Conservation (phyloP, 2,329 filamentous ascomycete genomes). For the Arthrobotrys megalospora region DNA sequence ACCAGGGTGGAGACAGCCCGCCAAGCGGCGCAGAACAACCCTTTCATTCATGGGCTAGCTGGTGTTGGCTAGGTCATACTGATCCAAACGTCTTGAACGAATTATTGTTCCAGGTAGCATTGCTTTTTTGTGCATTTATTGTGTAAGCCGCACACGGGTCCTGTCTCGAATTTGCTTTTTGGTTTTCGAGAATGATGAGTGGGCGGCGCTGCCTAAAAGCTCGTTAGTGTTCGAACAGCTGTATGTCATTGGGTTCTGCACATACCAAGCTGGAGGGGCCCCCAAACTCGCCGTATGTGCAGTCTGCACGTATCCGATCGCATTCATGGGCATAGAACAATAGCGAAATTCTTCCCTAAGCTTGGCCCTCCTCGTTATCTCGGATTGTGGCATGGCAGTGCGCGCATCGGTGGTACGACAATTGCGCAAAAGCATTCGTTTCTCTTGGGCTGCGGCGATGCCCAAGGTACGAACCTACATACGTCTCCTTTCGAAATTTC, state of each 20-base stretch:
- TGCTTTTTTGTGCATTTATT: constrained; percentile 55
- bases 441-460: constrained; percentile 10
- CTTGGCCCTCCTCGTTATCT: constrained; percentile 19
- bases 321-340: constrained; percentile 4
- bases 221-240: constrained; percentile 1
- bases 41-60: constrained; percentile 7
- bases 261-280: constrained; percentile 40
- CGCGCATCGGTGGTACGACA: constrained; percentile 13
- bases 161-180: constrained; percentile 57
- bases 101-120: background rate
- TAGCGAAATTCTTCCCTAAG: constrained; percentile 4
- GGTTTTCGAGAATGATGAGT: constrained; percentile 12
- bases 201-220: constrained; percentile 50
- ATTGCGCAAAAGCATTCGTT: constrained; percentile 6
- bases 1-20: constrained; percentile 27
- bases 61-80: constrained; percentile 21
- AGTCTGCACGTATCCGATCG: constrained; percentile 1
- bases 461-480: background rate
- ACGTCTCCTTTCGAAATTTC: background rate
- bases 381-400: constrained; percentile 37
- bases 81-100: constrained; percentile 21
- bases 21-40: constrained; percentile 33
- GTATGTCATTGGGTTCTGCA: constrained; percentile 24
- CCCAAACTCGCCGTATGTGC: constrained; percentile 16
- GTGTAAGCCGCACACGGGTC: constrained; percentile 36